Base-by-base conservation (phyloP, 805 yeast genomes). In the Dipodascus geniculatus region DNA sequence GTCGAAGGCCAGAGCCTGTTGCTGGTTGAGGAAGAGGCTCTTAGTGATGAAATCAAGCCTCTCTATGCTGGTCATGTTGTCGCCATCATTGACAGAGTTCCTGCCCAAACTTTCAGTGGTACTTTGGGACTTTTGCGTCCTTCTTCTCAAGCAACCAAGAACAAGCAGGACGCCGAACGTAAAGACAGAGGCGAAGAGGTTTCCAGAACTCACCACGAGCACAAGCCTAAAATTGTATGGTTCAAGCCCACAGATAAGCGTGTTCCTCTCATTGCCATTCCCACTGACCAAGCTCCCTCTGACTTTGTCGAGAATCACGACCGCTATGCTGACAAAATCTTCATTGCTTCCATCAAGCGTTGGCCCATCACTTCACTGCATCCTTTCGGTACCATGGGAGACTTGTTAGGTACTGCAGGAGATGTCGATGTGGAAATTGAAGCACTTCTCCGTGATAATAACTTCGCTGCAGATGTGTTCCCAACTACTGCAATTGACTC, bases 321-420 rank as follows among this genome's bases (percentile, higher is more conserved):
- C 54, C 76, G 75, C 51, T 93, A 93, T 63, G 76, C 86, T 0
- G 81, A 87, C 65, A 86, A 83, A 61, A 71, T 90, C 51, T 93
- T 91, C 65, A 91, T 93, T 57, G 97, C 98, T 0, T 85, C 96
- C 1, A 91, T 93, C 64, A 93, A 93, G 68, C 83, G 99, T 69
- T 93, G 99, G 99, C 99, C 99, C 64, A 93, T 93, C 68, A 93
- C 99, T 8, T 91, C 98, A 0, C 77, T 93, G 68, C 99, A 93
- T 73, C 99, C 99, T 3, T 93, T 93, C 65, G 99, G 99, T 62
- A 89, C 96, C 28, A 73, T 93, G 54, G 84, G 91, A 23, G 85
- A 90, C 49, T 87, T 86, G 61, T 73, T 93, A 57, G 99, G 99
- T 22, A 77, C 80, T 42, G 80, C 86, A 62, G 87, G 82, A 59